Evolutionary conservation across 805 yeast genomes (phyloP).

Genomic region (Schwanniomyces occidentalis): DNA sequence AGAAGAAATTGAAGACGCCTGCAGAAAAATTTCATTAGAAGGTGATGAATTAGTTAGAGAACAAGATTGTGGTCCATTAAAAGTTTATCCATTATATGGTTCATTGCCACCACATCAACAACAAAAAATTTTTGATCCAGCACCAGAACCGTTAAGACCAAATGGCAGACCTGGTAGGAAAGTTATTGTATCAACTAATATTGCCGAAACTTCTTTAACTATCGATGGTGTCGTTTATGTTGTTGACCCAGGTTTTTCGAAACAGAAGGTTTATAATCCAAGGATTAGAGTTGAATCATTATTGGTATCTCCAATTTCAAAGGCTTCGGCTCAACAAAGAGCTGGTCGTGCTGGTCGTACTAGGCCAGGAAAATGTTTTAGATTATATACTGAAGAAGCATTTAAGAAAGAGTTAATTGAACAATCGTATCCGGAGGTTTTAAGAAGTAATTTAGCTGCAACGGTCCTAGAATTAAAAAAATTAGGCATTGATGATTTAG

Average conservation of each 20-base stretch:
- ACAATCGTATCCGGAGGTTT: slow-evolving; percentile 94
- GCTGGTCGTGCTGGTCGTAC: slow-evolving; percentile 99
- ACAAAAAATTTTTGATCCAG: slow-evolving; percentile 89
- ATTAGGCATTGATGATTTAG: slow-evolving; percentile 92
- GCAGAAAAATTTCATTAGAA: slow-evolving; percentile 82
- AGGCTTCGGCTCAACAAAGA: slow-evolving; percentile 96
- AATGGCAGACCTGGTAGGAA: slow-evolving; percentile 94
- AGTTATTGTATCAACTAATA: slow-evolving; percentile 88
- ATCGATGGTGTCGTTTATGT: slow-evolving; percentile 97
- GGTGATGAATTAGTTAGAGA: slow-evolving; percentile 88
- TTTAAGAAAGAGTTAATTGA: slow-evolving; percentile 91
- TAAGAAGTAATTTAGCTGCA: slow-evolving; percentile 85
- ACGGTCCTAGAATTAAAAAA: slow-evolving; percentile 93
- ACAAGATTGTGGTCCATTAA: slow-evolving; percentile 84
- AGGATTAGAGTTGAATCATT: slow-evolving; percentile 93
- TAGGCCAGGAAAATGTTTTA: slow-evolving; percentile 95
- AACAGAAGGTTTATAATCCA: slow-evolving; percentile 95
- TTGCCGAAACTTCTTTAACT: slow-evolving; percentile 96
- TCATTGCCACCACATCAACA: slow-evolving; percentile 96
- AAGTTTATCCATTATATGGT: slow-evolving; percentile 92
- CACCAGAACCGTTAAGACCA: slow-evolving; percentile 69
- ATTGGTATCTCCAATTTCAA: slow-evolving; percentile 92
- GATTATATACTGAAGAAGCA: slow-evolving; percentile 95
- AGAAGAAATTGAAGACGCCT: slow-evolving; percentile 97
- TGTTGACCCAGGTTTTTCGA: slow-evolving; percentile 95